Evolutionary conservation across 345 rosid genomes (phyloP), one percentile per base, ranked within the genome.

Genomic region (Nephelium lappaceum): DNA sequence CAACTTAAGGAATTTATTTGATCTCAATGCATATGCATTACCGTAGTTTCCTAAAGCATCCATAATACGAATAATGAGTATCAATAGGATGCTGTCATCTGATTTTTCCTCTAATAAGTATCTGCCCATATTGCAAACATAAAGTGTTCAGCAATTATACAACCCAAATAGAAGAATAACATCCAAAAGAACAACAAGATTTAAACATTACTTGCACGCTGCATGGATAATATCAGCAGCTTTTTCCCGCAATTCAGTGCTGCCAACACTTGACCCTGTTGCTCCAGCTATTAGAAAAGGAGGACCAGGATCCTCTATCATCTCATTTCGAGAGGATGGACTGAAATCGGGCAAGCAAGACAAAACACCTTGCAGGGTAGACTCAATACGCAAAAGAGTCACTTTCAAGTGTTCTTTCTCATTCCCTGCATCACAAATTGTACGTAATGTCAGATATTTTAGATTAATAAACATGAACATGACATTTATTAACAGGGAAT

Each of bases 341-440:
- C 85, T 90, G 89, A 96, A 96, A 91, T 96, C 97, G 87, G 98
- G 98, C 86, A 96, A 91, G 91, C 99, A 96, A 76, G 97, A 96
- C 78, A 93, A 88, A 87, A 93, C 97, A 82, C 99, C 99, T 89
- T 90, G 98, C 97, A 96, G 71, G 68, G 97, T 87, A 23, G 99
- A 94, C 86, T 93, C 91, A 83, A 96, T 94, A 74, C 98, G 99
- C 88, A 96, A 74, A 86, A 96, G 97, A 75, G 99, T 94, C 89
- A 93, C 97, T 86, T 96, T 96, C 88, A 96, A 86, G 91, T 92
- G 97, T 80, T 90, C 94, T 88, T 96, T 96, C 89, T 96, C 98
- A 63, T 87, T 90, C 78, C 98, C 99, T 96, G 99, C 79, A 84
- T 81, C 75, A 79, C 27, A 86, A 80, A 71, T 77, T 69, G 67